Evolutionary conservation across 2,329 filamentous ascomycete genomes (phyloP), one percentile per base, ranked within the genome.

Genomic region (Diaporthe australafricana): DNA sequence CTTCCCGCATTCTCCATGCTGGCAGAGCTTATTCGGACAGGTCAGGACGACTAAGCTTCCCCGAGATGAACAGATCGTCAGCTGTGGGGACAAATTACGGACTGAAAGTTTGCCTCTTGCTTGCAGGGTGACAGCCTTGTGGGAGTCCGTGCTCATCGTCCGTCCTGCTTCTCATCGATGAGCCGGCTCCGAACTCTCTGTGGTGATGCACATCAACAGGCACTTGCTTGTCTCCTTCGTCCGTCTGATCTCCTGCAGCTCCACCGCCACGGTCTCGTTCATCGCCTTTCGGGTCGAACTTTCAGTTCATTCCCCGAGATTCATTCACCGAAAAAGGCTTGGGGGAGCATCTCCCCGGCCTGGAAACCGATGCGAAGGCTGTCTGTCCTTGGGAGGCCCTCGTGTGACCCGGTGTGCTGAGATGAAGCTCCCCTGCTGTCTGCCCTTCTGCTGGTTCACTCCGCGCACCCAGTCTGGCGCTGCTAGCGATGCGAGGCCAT

Each of bases 321-420:
- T 66, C 69, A 67, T 57, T 71, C 57, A 56, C 40, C 60, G 50
- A 66, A 45, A 32, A 57, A 3, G 17, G 32, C 25, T 48, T 30
- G 57, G 50, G 22, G 32, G 17, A 22, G 50, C 20, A n/a, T 40
- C 40, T 47, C 40, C 60, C 68, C 50, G 45, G 68, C 52, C 25
- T 63, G 53, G 70, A 55, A 42, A 71, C 42, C 63, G 55, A 72
- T 72, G 70, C 70, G 65, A 60, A 55, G 55, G 35, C 20, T 69
- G 52, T 48, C 20, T 69, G 52, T 48, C 42, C 65, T 38, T 53
- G 53, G 47, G 20, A 53, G 42, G 17, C 32, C 38, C 38, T 50
- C 53, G 42, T 53, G 52, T 60, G 38, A 66, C 30, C 27, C 16
- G 47, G 60, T 52, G 53, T 47, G 57, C 57, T 65, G 35, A 57